These are phyloP conservation scores for Phytophthora pisi DNA, from an alignment of 352 stramenopile genomes.

Conservation along the genomic window DNA sequence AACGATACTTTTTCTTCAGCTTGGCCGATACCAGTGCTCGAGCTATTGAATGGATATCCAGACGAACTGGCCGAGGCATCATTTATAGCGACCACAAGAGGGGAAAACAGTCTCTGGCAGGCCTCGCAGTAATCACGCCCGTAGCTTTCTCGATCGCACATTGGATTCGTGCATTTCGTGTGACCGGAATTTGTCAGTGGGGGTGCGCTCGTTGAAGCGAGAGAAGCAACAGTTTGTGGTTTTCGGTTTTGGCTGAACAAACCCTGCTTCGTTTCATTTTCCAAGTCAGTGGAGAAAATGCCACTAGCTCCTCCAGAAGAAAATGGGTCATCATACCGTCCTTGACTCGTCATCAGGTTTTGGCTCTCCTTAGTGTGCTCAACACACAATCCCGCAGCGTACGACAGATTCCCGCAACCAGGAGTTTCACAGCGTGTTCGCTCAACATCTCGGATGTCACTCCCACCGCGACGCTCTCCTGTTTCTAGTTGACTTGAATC, in stretches of 20 bases:
- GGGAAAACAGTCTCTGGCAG: conserved; percentile 66
- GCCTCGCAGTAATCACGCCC: conserved; percentile 63
- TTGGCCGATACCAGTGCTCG: conserved; percentile 17
- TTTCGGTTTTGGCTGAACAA: conserved; percentile 34
- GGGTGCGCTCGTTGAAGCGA: conserved; percentile 19
- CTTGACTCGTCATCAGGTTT: conserved; percentile 14
- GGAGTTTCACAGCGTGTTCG: conserved; percentile 35
- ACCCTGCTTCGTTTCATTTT: conserved; percentile 39
- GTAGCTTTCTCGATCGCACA: conserved; percentile 60
- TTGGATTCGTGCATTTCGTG: conserved; percentile 60
- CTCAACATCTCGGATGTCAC: conserved; percentile 37
- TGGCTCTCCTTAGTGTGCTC: conserved; percentile 55
- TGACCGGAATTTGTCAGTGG: conserved; percentile 10
- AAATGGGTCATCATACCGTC: conserved; percentile 19
- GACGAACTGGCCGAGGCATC: conserved; percentile 20
- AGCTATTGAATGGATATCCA: conserved; percentile 22
- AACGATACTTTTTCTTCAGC: conserved; percentile 23
- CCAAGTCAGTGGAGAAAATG: conserved; percentile 14
- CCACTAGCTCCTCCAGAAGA: conserved; percentile 6
- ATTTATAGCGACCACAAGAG: conserved; percentile 51
- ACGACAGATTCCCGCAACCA: conserved; percentile 52
- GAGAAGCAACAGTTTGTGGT: conserved; percentile 11
- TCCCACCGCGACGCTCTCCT: conserved; percentile 9
- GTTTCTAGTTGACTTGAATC: conserved; percentile 8
- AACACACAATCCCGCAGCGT: conserved; percentile 54